Percentiles rank a stretch among this genome's conserved stretches.
These are phyloP conservation scores for Moesziomyces sp. DNA, from an alignment of 1,284 basidiomycete species.

Conservation along the genomic window DNA sequence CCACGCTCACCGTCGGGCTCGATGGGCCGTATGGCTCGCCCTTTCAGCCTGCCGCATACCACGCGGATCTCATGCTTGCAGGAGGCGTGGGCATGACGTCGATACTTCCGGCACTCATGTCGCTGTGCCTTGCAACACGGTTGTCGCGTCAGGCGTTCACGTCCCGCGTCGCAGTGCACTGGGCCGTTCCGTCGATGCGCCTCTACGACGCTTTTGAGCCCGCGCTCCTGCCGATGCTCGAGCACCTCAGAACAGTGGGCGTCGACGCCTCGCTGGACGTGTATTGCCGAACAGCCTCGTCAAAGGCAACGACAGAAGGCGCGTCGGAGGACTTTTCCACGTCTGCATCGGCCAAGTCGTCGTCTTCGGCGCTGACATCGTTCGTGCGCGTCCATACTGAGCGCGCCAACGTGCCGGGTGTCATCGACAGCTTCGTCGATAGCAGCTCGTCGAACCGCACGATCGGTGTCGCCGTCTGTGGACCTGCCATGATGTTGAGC, in stretches of 20 bases:
- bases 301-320: neutral
- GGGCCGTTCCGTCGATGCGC: conserved; percentile 20
- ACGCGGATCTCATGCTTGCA: conserved; percentile 38
- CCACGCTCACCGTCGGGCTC: conserved; percentile 19
- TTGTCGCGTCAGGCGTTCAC: conserved; percentile 8
- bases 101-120: conserved; percentile 36
- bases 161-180: conserved; percentile 14
- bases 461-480: conserved; percentile 41
- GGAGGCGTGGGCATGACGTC: conserved; percentile 56
- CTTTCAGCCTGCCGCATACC: conserved; percentile 30
- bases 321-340: neutral
- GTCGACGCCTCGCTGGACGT: conserved; percentile 31
- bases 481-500: conserved; percentile 38
- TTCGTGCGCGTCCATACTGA: conserved; percentile 11
- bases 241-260: conserved; percentile 18
- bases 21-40: conserved; percentile 58
- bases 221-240: conserved; percentile 15
- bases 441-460: neutral
- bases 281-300: conserved; percentile 11
- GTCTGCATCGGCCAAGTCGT: conserved; percentile 1
- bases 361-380: neutral
- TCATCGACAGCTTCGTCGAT: conserved; percentile 13
- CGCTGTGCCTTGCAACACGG: conserved; percentile 26
- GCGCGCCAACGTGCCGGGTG: conserved; percentile 10
- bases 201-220: conserved; percentile 25